These are phyloP conservation scores for slime mould (Dictyostelium discoideum) DNA, from an alignment of 78 protist species.

Conservation along the genomic window DNA sequence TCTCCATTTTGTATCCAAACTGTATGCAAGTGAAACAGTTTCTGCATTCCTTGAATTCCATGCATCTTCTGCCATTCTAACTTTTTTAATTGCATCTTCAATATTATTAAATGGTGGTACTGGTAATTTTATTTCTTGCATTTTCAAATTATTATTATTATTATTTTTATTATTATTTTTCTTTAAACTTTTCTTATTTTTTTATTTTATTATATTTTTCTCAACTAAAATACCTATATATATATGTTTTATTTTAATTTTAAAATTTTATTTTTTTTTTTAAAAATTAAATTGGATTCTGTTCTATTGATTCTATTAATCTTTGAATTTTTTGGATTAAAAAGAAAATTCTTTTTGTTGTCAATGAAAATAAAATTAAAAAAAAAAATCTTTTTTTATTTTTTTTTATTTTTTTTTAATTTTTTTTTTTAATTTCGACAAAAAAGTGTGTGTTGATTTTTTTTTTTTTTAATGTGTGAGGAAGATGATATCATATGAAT, in stretches of 20 bases:
- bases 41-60: conserved; percentile 80
- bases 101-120: conserved; percentile 81
- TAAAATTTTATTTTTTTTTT: no score
- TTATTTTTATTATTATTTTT: no score
- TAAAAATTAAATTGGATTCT: no score
- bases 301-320: no score
- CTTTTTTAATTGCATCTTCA: conserved; percentile 71
- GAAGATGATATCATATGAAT: neutral
- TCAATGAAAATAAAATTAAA: no score
- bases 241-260: no score
- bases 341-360: no score
- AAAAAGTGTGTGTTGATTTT: neutral
- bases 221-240: no score
- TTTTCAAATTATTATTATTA: no score
- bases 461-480: neutral
- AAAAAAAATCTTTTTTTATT: neutral
- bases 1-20: conserved; percentile 80
- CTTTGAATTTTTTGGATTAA: no score
- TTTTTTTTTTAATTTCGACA: neutral
- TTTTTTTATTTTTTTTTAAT: neutral
- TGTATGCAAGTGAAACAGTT: conserved; percentile 60
- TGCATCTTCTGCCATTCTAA: conserved; percentile 85
- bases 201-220: no score
- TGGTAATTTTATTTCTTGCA: conserved; percentile 33
- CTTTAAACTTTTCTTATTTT: neutral